A percentile compares a stretch with the other conserved stretches of the same genome.
Conservation (phyloP, 1,139 yeast genomes). For the Yamadazyma siamensis region DNA sequence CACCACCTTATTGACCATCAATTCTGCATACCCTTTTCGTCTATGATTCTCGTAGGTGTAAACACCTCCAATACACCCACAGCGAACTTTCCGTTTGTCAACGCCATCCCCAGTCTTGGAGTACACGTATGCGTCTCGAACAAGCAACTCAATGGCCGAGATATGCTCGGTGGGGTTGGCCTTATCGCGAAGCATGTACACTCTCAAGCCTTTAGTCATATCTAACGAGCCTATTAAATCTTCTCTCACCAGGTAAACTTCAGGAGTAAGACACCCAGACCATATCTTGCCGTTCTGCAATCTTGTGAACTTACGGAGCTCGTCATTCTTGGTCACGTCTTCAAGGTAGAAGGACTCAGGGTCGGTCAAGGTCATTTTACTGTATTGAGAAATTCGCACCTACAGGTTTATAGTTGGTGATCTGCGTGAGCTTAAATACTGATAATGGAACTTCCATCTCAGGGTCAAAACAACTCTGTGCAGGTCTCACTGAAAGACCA, state of each 20-base stretch:
- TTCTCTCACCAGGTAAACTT: slow-evolving; percentile 54
- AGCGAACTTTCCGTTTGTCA: slow-evolving; percentile 24
- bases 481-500: too few relatives aligned
- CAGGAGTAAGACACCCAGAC: slow-evolving; percentile 45
- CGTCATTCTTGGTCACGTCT: slow-evolving; percentile 31
- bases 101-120: slow-evolving; percentile 17
- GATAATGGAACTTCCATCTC: too few relatives aligned
- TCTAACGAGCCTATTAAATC: slow-evolving; percentile 35
- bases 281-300: slow-evolving; percentile 49
- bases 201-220: slow-evolving; percentile 27
- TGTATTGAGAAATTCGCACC: not conserved
- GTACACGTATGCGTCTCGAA: slow-evolving; percentile 29
- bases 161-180: slow-evolving; percentile 19
- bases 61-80: slow-evolving; percentile 64
- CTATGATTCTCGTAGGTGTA: slow-evolving; percentile 56
- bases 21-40: slow-evolving; percentile 61
- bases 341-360: slow-evolving; percentile 17
- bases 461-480: too few relatives aligned
- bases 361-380: slow-evolving; percentile 2
- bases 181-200: slow-evolving; percentile 27
- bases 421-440: too few relatives aligned
- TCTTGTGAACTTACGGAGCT: slow-evolving; percentile 47
- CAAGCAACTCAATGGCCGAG: slow-evolving; percentile 37
- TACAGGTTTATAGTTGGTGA: not conserved
- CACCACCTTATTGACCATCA: slow-evolving; percentile 52